These are phyloP conservation scores for Ganoderma sp. DNA, from an alignment of 1,284 basidiomycete genomes.

Conservation along the genomic window DNA sequence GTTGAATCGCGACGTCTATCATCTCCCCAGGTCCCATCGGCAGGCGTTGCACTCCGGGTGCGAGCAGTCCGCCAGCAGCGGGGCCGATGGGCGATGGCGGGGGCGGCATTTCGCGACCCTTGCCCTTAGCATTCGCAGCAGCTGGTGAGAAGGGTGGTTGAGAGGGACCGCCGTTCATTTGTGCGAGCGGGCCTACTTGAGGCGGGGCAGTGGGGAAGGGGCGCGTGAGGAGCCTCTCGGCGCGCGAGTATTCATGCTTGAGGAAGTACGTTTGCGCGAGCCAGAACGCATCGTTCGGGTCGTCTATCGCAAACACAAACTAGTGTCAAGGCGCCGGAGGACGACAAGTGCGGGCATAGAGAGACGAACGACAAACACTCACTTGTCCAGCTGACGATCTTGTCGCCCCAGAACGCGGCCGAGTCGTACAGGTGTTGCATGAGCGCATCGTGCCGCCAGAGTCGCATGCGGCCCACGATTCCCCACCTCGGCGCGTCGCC, in stretches of 20 bases:
- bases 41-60: constrained; percentile 54
- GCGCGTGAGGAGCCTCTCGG: constrained; percentile 88
- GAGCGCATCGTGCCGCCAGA: constrained; percentile 97
- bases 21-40: constrained; percentile 71
- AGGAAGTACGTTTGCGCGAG: constrained; percentile 97
- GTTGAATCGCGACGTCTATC: constrained; percentile 65
- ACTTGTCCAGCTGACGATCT: constrained; percentile 95
- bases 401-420: constrained; percentile 98
- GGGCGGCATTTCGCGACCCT: constrained; percentile 59
- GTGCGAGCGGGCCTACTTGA: constrained; percentile 43
- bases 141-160: constrained; percentile 36
- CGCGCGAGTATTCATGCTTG: constrained; percentile 93
- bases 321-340: neutral
- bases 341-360: neutral
- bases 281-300: constrained; percentile 98
- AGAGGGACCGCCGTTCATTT: constrained; percentile 52
- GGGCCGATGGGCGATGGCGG: constrained; percentile 16
- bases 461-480: constrained; percentile 92
- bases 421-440: constrained; percentile 98
- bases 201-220: constrained; percentile 69
- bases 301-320: constrained; percentile 57
- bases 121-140: constrained; percentile 52
- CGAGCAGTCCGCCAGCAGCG: constrained; percentile 19
- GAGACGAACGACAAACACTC: constrained; percentile 47
- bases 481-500: constrained; percentile 76